Conservation (phyloP, 306 rosid species). For the Oxytropis ochrocephala region DNA sequence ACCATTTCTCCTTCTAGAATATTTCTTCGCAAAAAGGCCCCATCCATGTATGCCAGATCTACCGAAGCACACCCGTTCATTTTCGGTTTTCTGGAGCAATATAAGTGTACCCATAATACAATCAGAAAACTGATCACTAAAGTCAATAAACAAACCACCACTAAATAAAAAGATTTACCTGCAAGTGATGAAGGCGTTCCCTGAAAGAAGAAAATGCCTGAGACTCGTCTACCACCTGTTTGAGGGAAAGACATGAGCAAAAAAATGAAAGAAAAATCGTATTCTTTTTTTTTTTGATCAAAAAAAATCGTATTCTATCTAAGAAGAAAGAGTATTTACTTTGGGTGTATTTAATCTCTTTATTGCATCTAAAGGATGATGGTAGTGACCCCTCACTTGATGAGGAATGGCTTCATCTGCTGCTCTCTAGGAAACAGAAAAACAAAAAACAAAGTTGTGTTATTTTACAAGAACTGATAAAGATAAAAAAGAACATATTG, state of each 20-base stretch:
- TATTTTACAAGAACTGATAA: background rate
- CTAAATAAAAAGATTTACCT: constrained; percentile 38
- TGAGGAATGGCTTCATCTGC: constrained; percentile 64
- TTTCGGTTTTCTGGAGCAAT: constrained; percentile 69
- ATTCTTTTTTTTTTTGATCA: too few relatives aligned
- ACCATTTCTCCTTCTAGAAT: constrained; percentile 98
- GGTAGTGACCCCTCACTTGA: constrained; percentile 59
- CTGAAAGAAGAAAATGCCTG: constrained; percentile 66
- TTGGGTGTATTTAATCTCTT: constrained; percentile 49
- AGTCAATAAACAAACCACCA: constrained; percentile 4
- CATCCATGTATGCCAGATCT: constrained; percentile 97
- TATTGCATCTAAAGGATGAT: constrained; percentile 59
- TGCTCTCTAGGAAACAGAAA: constrained; percentile 46
- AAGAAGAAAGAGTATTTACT: constrained; percentile 36
- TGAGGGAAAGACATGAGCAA: background rate
- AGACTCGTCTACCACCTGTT: constrained; percentile 56
- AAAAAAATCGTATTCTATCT: background rate
- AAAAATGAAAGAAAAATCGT: background rate
- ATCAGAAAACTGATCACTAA: constrained; percentile 21
- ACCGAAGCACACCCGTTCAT: constrained; percentile 80
- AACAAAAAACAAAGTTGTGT: background rate
- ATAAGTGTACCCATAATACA: constrained; percentile 8
- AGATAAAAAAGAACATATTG: background rate
- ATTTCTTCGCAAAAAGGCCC: constrained; percentile 82
- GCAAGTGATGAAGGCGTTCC: constrained; percentile 71